Conservation (phyloP, 1,284 basidiomycete genomes). For the Meripilus lineatus region DNA sequence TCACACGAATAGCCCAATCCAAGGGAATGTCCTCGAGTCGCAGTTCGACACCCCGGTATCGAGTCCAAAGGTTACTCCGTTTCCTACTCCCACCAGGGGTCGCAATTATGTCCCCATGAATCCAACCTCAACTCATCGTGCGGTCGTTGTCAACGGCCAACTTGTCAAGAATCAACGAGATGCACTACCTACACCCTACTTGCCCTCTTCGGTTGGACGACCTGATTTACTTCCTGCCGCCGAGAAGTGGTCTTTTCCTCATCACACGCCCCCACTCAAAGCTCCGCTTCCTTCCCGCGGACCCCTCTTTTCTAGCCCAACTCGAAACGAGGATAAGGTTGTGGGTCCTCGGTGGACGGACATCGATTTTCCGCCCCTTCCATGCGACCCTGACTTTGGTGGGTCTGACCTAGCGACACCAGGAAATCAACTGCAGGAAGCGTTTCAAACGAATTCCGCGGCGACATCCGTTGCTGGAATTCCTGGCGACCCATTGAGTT, state of each 20-base stretch:
- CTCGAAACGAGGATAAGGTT: background rate
- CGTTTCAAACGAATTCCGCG: no score
- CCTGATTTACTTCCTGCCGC: slow-evolving; percentile 1
- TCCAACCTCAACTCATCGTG: background rate
- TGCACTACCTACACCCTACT: no score
- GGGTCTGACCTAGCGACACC: no score
- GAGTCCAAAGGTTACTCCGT: slow-evolving; percentile 10
- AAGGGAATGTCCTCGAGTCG: slow-evolving; percentile 2
- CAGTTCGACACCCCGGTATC: slow-evolving; percentile 4
- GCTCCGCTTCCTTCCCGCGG: background rate
- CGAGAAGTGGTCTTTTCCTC: slow-evolving; percentile 6
- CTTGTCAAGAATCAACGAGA: background rate
- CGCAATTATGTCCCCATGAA: background rate
- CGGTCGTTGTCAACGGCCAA: background rate
- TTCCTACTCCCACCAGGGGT: background rate
- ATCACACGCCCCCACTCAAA: slow-evolving; percentile 5
- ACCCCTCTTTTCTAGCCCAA: background rate
- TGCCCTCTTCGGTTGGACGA: no score
- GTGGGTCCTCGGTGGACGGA: slow-evolving; percentile 28
- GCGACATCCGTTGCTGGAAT: no score
- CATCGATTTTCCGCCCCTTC: slow-evolving; percentile 38
- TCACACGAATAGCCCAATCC: slow-evolving; percentile 20
- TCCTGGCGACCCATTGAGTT: no score
- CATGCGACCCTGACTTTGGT: no score
- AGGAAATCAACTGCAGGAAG: no score